phyloP scores from a whole-genome alignment of 306 rosid species.

The Comarum palustre region DNA sequence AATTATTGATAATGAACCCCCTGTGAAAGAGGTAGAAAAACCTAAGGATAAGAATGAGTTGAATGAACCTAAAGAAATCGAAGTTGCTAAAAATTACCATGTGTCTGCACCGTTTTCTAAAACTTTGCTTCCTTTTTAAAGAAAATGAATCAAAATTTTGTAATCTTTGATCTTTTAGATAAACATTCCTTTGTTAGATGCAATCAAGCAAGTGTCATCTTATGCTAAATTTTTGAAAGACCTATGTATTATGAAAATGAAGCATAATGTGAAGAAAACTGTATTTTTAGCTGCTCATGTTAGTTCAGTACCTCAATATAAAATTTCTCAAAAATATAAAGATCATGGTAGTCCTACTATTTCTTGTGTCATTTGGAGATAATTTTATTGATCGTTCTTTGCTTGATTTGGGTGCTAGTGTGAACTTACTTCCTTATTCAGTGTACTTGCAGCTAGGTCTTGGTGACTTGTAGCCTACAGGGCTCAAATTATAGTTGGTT shows the following conservation, averaged over 20 bases:
- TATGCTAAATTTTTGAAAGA: neutral
- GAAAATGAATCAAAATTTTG: neutral
- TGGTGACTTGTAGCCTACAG: too few species aligned
- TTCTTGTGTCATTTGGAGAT: too few species aligned
- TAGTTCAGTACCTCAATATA: neutral
- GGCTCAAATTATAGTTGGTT: too few species aligned
- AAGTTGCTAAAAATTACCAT: neutral
- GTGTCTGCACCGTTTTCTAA: neutral
- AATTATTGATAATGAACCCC: neutral
- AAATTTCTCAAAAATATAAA: neutral
- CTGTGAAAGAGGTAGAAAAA: neutral
- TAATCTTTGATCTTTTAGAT: neutral
- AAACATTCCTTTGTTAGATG: neutral
- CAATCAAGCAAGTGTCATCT: neutral
- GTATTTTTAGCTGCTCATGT: neutral
- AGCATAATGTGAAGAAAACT: neutral
- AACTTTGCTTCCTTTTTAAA: neutral
- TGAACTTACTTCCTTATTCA: too few species aligned
- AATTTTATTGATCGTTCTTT: too few species aligned
- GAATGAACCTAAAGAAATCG: neutral
- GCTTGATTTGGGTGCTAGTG: too few species aligned
- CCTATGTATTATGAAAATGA: neutral
- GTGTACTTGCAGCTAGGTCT: too few species aligned
- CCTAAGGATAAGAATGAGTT: neutral
- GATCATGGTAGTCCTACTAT: neutral